Base-by-base conservation (phyloP, 176 grass and related monocot genomes). In the Aegilops speltoides region DNA sequence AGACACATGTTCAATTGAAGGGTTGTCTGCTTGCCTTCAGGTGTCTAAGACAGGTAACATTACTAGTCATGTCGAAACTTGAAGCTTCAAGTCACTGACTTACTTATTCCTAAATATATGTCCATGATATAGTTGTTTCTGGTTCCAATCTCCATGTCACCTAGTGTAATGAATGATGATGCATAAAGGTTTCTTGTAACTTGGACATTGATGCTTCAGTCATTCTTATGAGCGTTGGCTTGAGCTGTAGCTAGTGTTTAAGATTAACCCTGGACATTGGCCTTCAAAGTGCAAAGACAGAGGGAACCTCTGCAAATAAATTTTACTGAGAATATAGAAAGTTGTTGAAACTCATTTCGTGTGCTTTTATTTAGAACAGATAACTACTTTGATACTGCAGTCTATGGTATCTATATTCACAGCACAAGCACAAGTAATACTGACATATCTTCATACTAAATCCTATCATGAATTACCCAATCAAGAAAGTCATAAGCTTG, bases 11-110 rank as follows among this genome's bases (percentile, higher is more conserved):
- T 25, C 8, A 3, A 13, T 74, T 28, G 19, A 17, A 20, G 72
- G 33, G 11, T 38, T 91, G 25, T 77, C 12, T 40, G 86, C 89
- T 64, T 91, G 89, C 38, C 86, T 91, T 68, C 76, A 84, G 48
- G 32, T 88, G 76, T 82, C 70, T 32, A 2, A 70, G 26, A 7
- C 74, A 36, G 89, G 89, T 91, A 88, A 85, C 77, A 23, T 64
- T 60, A 22, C 25, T 61, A 25, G 15, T 84, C 76, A 22, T 76
- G 10, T 16, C 40, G 13, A 17, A 26, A 87, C 17, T 77, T 70
- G 11, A 61, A 40, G 8, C 67, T 41, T 65, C 3, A 75, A 68
- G 38, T 31, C 13, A 73, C 74, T 32, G 15, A 50, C 5, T 23
- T 33, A 23, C 4, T 28, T 19, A 16, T 70, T 88, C 29, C 22